Percentiles rank a stretch among this genome's conserved stretches.
These are phyloP conservation scores for Neonectria hederae DNA, from an alignment of 2,329 filamentous ascomycete genomes.

Conservation along the genomic window DNA sequence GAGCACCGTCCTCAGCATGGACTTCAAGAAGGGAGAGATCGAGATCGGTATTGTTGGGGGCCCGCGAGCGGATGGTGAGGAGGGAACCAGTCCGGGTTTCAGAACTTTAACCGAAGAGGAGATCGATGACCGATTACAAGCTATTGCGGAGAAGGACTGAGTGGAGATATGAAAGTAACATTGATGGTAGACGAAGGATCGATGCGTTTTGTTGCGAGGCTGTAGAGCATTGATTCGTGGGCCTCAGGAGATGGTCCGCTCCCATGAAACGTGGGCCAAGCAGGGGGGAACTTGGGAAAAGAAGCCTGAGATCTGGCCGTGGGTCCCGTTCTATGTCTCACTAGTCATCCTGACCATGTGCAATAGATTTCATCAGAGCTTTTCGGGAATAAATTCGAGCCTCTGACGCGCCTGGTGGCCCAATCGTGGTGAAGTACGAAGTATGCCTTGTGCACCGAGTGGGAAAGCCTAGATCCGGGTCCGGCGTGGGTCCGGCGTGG, in stretches of 20 bases:
- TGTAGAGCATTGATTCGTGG: constrained; percentile 34
- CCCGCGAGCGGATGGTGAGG: constrained; percentile 81
- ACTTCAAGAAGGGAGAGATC: constrained; percentile 99
- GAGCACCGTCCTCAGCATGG: constrained; percentile 96
- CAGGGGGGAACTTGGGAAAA: constrained; percentile 26
- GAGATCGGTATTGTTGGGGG: constrained; percentile 98
- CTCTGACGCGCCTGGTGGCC: constrained; percentile 38
- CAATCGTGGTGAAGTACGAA: constrained; percentile 39
- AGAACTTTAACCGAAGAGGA: constrained; percentile 93
- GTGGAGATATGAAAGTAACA: constrained; percentile 36
- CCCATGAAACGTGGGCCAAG: constrained; percentile 36
- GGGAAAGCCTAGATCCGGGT: constrained; percentile 19
- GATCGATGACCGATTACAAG: constrained; percentile 97
- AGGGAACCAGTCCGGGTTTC: constrained; percentile 83
- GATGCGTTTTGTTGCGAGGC: constrained; percentile 22
- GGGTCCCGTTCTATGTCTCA: constrained; percentile 37
- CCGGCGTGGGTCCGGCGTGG: constrained; percentile 32
- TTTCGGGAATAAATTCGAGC: constrained; percentile 31
- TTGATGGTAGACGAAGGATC: constrained; percentile 21
- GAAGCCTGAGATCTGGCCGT: constrained; percentile 22
- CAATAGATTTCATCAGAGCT: constrained; percentile 40
- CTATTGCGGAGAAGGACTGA: constrained; percentile 98
- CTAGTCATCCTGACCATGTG: constrained; percentile 40
- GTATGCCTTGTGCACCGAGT: constrained; percentile 39
- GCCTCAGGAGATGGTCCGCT: constrained; percentile 29